Conservation (phyloP, 805 yeast species). For the Wickerhamomyces bisporus region DNA sequence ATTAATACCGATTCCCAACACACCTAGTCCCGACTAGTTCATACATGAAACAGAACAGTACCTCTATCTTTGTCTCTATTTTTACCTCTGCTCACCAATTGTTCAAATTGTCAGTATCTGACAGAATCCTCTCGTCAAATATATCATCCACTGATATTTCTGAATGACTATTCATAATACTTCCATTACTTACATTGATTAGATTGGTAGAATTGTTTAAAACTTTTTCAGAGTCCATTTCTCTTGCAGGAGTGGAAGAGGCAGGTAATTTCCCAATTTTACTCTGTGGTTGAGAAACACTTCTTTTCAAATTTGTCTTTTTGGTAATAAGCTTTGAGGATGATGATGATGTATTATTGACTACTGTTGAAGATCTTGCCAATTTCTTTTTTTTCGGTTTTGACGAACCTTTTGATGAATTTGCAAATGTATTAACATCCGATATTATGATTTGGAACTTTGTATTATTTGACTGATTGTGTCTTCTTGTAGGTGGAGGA, state of each 20-base stretch:
- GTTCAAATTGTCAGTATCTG: conserved; percentile 8
- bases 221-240: neutral
- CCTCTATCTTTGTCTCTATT: too few relatives aligned
- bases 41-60: too few relatives aligned
- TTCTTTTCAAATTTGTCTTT: conserved; percentile 19
- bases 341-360: conserved; percentile 4
- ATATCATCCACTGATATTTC: conserved; percentile 7
- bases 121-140: conserved; percentile 5
- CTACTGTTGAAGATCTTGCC: conserved; percentile 18
- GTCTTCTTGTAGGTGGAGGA: neutral
- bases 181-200: neutral
- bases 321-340: conserved; percentile 9
- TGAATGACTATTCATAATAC: neutral
- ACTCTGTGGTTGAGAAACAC: conserved; percentile 21
- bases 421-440: conserved; percentile 26
- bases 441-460: conserved; percentile 32
- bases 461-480: conserved; percentile 3
- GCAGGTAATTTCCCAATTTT: conserved; percentile 7
- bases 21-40: too few relatives aligned
- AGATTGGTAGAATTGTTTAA: neutral
- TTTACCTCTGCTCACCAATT: too few relatives aligned
- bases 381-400: conserved; percentile 17
- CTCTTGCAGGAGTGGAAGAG: too few relatives aligned
- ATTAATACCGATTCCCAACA: too few relatives aligned
- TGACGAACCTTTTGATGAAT: conserved; percentile 3